A percentile compares a stretch with the other conserved stretches of the same genome.
These are phyloP conservation scores for Apophysomyces trapeziformis DNA, from an alignment of 371 early-diverging fungal genomes.

Conservation along the genomic window DNA sequence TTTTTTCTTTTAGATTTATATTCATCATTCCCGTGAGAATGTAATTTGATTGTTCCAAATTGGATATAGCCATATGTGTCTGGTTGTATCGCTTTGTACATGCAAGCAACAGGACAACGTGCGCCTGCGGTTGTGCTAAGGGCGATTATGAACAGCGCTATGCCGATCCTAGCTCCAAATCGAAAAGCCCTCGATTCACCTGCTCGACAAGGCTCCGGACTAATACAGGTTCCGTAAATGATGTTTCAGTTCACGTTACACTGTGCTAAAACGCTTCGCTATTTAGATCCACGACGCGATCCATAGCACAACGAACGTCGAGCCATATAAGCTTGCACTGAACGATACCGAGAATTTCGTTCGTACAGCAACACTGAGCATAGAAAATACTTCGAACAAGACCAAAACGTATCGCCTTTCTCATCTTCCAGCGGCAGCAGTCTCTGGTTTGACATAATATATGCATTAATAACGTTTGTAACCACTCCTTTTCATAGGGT, in stretches of 20 bases:
- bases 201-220: conserved; percentile 21
- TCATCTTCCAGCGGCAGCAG: conserved; percentile 17
- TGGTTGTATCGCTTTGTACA: conserved; percentile 21
- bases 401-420: conserved; percentile 6
- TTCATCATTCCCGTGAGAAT: too few relatives aligned
- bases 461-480: background rate
- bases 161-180: background rate
- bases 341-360: conserved; percentile 23
- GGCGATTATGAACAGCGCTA: conserved; percentile 17
- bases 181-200: conserved; percentile 8
- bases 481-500: conserved; percentile 14
- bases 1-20: too few relatives aligned
- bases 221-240: conserved; percentile 19
- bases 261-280: background rate
- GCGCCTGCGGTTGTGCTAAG: conserved; percentile 1
- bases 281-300: conserved; percentile 21
- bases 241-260: background rate
- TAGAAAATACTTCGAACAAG: conserved; percentile 14
- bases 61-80: conserved; percentile 20
- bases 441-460: conserved; percentile 10
- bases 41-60: background rate
- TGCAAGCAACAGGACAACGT: conserved; percentile 22
- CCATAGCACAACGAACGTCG: conserved; percentile 9
- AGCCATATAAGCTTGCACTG: conserved; percentile 21
- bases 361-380: background rate